phyloP scores from a whole-genome alignment of 129 eudicot genomes.

The Flaveria brownii region DNA sequence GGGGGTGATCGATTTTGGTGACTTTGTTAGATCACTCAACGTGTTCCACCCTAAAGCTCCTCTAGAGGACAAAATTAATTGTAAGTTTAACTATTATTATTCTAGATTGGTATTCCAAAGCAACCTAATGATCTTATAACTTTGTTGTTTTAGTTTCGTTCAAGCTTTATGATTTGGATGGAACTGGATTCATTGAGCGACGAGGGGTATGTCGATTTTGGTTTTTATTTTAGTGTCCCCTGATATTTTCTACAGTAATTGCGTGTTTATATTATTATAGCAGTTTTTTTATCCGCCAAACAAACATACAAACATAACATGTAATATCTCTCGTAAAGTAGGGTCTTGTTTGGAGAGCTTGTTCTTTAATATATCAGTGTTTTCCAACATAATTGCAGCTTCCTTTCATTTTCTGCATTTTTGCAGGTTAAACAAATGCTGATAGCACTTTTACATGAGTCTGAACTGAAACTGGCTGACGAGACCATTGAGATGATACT shows the following conservation, averaged over 20 bases:
- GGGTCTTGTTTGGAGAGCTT: not conserved
- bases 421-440: conserved; percentile 92
- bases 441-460: conserved; percentile 86
- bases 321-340: not conserved
- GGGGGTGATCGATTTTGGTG: conserved; percentile 89
- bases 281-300: not conserved
- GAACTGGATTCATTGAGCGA: conserved; percentile 95
- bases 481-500: conserved; percentile 80
- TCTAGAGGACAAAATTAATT: conserved; percentile 79
- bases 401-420: not conserved
- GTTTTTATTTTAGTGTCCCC: not conserved
- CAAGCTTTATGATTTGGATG: conserved; percentile 90
- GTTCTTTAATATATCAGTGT: not conserved
- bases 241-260: not conserved
- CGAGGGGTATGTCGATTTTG: conserved; percentile 62
- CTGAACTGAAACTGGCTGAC: conserved; percentile 87
- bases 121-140: conserved; percentile 19
- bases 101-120: conserved; percentile 4
- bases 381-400: not conserved
- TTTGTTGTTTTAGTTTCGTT: conserved; percentile 64
- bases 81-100: conserved; percentile 40
- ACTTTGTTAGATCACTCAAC: conserved; percentile 86
- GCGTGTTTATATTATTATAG: not conserved
- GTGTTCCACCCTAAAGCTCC: conserved; percentile 98
- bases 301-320: not conserved